These are phyloP conservation scores for Termitomyces sp. DNA, from an alignment of 768 basidiomycete genomes.

Conservation along the genomic window DNA sequence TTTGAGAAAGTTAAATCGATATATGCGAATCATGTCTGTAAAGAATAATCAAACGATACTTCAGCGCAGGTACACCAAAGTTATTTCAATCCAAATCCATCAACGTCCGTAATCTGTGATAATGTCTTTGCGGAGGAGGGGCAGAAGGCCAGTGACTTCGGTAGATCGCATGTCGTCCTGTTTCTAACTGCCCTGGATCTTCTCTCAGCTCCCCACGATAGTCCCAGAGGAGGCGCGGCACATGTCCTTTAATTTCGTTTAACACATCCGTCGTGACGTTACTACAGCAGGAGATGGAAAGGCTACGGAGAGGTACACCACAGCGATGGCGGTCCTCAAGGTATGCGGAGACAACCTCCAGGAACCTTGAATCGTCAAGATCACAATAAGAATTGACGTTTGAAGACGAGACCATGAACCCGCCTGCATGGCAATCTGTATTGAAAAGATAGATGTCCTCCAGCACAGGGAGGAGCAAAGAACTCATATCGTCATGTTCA, in stretches of 20 bases:
- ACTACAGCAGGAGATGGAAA: slow-evolving; percentile 29
- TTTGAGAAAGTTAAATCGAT: neutral
- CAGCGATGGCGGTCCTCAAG: slow-evolving; percentile 25
- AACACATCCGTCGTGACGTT: slow-evolving; percentile 21
- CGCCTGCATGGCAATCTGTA: slow-evolving; percentile 33
- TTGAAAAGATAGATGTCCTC: slow-evolving; percentile 32
- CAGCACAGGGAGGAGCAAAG: slow-evolving; percentile 26
- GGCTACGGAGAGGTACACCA: slow-evolving; percentile 23
- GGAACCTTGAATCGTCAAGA: slow-evolving; percentile 35
- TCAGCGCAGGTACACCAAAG: neutral
- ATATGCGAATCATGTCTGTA: neutral
- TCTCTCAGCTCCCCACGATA: slow-evolving; percentile 20
- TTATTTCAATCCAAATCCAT: slow-evolving; percentile 20
- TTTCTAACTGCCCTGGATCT: slow-evolving; percentile 16
- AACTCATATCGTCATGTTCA: slow-evolving; percentile 19
- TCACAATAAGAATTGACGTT: slow-evolving; percentile 28
- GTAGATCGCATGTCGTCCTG: slow-evolving; percentile 22
- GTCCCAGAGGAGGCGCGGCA: slow-evolving; percentile 30
- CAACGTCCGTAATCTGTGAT: slow-evolving; percentile 26
- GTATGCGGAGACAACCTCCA: slow-evolving; percentile 30
- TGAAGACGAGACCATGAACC: slow-evolving; percentile 30
- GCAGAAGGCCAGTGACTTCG: slow-evolving; percentile 15
- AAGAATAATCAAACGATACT: neutral
- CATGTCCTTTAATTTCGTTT: slow-evolving; percentile 19
- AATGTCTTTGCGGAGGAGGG: slow-evolving; percentile 22